Evolutionary conservation across 805 yeast genomes (phyloP).

Genomic region (Lipomyces kockii): DNA sequence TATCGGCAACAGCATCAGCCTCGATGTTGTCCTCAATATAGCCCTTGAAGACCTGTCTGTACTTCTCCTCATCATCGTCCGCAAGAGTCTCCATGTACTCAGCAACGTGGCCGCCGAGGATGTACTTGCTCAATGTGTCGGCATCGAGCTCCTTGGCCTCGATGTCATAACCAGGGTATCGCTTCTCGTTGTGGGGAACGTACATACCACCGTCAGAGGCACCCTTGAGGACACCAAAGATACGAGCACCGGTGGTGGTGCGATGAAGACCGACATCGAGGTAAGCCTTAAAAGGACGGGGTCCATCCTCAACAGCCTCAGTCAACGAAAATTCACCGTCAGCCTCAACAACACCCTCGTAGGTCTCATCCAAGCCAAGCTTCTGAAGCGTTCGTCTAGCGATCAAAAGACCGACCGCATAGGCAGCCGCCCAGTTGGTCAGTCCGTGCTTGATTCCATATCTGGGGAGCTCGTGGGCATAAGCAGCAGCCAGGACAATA

Average conservation of each 20-base stretch:
- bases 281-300: constrained; percentile 99
- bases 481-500: constrained; percentile 93
- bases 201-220: constrained; percentile 99
- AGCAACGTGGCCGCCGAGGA: constrained; percentile 99
- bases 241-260: constrained; percentile 99
- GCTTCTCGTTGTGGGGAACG: constrained; percentile 99
- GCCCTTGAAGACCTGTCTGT: constrained; percentile 92
- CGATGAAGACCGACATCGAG: constrained; percentile 99
- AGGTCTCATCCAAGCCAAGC: constrained; percentile 97
- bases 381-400: constrained; percentile 99
- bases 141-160: constrained; percentile 98
- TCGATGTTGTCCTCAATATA: constrained; percentile 97
- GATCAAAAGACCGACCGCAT: constrained; percentile 96
- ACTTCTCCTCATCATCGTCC: constrained; percentile 99
- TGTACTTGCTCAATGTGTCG: constrained; percentile 96
- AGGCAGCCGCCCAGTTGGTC: constrained; percentile 99
- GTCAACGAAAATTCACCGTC: constrained; percentile 99
- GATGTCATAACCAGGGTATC: constrained; percentile 99
- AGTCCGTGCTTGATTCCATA: constrained; percentile 98
- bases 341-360: constrained; percentile 98
- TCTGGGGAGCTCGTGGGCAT: constrained; percentile 97
- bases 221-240: constrained; percentile 99
- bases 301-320: constrained; percentile 99
- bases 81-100: constrained; percentile 99
- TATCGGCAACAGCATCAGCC: constrained; percentile 94